Evolutionary conservation across 129 eudicot genomes (phyloP), one percentile per base, ranked within the genome.

Genomic region (Heracleum sosnowskyi): DNA sequence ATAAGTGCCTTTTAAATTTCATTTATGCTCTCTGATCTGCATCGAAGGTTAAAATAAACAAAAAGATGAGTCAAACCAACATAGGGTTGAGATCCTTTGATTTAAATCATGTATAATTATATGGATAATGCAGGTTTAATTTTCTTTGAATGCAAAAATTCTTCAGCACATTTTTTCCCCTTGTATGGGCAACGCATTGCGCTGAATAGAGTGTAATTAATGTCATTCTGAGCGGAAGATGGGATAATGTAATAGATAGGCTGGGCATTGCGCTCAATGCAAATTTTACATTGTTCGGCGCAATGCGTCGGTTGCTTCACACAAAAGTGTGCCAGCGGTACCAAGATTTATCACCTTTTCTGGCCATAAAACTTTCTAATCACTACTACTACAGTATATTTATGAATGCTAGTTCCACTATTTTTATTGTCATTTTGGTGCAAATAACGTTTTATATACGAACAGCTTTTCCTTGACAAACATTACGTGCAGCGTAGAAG

Each of bases 401-500:
- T 28, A 31, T 28, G 70, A 64, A 64, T 64, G 20, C 20, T 29
- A 29, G 36, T 64, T 29, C 70, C 70, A 64, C 70, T 1, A 15
- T 36, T 69, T 69, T 0, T 1, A 18, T 1, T 33, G 44, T 33
- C 41, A 35, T 34, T 69, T 33, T 17, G 11, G 11, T 69, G 74
- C 11, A 7, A 17, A 33, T 16, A 31, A 35, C 74, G 1, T 16
- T 69, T 35, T 35, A 26, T 8, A 31, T 69, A 35, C 35, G 4
- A 18, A 42, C 42, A 80, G 62, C 45, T 51, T 83, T 87, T 87
- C 88, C 91, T 90, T 91, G 85, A 95, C 94, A 62, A 73, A 66
- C 74, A 16, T 73, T 66, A 93, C 97, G 92, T 91, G 83, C 96
- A 86, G 84, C 96, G 96, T n/a, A 89, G 83, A 82, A 93, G 96